These are phyloP conservation scores for Debaryomycetaceae sp. DNA, from an alignment of 1,139 yeast species.

Conservation along the genomic window DNA sequence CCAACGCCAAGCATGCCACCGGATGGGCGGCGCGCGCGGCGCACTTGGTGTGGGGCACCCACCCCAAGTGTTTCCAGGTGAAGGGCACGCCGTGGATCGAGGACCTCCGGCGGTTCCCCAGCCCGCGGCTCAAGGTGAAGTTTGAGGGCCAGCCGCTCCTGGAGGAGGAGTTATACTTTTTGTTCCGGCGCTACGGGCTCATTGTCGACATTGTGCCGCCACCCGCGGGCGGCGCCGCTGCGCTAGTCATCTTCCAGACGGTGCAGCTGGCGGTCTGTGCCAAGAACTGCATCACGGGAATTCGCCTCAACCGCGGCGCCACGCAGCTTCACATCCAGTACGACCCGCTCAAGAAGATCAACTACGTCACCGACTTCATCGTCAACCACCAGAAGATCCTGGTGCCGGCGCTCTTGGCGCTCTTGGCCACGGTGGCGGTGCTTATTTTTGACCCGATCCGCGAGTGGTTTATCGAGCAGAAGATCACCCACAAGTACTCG, in stretches of 20 bases:
- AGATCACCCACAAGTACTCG: conserved; percentile 52
- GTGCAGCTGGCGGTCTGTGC: conserved; percentile 78
- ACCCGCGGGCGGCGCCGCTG: conserved; percentile 30
- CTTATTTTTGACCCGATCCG: conserved; percentile 89
- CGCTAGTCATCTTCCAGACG: conserved; percentile 52
- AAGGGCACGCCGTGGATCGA: conserved; percentile 96
- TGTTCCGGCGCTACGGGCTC: conserved; percentile 83
- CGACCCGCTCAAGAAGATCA: conserved; percentile 50
- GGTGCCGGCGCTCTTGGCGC: conserved; percentile 49
- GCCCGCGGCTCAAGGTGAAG: conserved; percentile 54
- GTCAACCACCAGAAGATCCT: conserved; percentile 80
- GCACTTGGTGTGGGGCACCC: conserved; percentile 22
- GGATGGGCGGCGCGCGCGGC: conserved; percentile 8
- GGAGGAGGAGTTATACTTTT: conserved; percentile 79
- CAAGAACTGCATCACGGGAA: conserved; percentile 85
- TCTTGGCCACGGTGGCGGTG: conserved; percentile 71
- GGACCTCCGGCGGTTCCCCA: conserved; percentile 76
- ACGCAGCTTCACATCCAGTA: conserved; percentile 74
- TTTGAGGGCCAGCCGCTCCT: conserved; percentile 73
- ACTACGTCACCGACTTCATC: conserved; percentile 51
- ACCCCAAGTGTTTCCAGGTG: conserved; percentile 61
- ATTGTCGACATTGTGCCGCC: conserved; percentile 68
- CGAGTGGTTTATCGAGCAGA: conserved; percentile 70
- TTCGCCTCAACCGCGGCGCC: conserved; percentile 44
- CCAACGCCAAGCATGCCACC: conserved; percentile 22